A percentile compares a stretch with the other conserved stretches of the same genome.
These are phyloP conservation scores for Blastomyces emzantsi DNA, from an alignment of 2,329 filamentous ascomycete species.

Conservation along the genomic window DNA sequence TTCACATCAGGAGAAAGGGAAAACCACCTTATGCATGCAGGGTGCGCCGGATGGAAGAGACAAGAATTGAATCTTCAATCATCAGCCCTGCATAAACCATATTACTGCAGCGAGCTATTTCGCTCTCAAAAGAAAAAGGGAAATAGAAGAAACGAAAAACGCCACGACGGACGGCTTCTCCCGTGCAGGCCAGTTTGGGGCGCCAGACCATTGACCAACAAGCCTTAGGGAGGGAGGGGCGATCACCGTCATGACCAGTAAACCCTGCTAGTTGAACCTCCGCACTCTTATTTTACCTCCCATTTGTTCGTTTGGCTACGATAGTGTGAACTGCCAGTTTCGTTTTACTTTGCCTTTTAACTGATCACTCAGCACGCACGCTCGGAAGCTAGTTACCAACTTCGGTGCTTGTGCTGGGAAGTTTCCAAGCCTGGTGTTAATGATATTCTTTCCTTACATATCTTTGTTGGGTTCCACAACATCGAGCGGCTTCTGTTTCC, in stretches of 20 bases:
- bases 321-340: background rate
- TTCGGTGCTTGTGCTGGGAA: background rate
- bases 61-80: background rate
- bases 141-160: background rate
- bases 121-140: background rate
- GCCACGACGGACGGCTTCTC: background rate
- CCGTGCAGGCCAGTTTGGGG: background rate
- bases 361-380: background rate
- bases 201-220: background rate
- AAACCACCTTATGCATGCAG: background rate
- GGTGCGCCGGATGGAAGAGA: background rate
- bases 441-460: background rate
- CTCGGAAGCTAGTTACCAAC: background rate
- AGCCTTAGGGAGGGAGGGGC: background rate
- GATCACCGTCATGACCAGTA: background rate
- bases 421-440: background rate
- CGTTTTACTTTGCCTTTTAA: background rate
- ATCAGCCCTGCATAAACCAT: background rate
- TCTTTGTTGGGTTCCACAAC: background rate
- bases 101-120: background rate
- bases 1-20: background rate
- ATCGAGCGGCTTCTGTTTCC: background rate
- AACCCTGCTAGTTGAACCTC: background rate
- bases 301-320: background rate
- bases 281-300: background rate